Evolutionary conservation across 2,329 filamentous ascomycete genomes (phyloP), one percentile per base, ranked within the genome.

Genomic region (Calonectria pseudoturangicola): DNA sequence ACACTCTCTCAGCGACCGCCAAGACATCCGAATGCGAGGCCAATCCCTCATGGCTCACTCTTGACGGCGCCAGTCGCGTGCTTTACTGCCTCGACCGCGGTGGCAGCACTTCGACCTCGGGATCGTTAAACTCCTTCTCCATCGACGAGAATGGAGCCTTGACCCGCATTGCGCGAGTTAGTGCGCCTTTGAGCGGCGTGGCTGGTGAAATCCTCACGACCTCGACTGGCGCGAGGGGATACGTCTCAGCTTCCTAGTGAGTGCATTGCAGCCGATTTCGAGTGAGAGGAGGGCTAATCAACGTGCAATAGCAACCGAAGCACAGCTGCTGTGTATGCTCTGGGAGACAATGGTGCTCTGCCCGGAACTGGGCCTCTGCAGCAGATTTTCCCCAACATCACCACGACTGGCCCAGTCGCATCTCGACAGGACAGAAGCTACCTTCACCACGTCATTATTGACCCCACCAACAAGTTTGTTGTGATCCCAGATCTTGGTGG

Each of bases 71-170:
- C 0, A 74, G 60, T 10, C 71, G 68, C 2, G 75, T 77, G 5
- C 75, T 79, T 3, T 79, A 79, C 50, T 79, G 77, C 28, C 68
- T 76, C 2, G 75, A 79, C 8, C 76, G 77, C 0, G 77, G 77
- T 10, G 48, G 4, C 0, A 63, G 18, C 12, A 27, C 50, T 0
- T 73, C 69, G 2, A 63, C 67, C 1, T 70, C 77, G 4, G 77
- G 77, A 0, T 74, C 77, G 0, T 10, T 79, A 13, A 79, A 79
- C 68, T 79, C 77, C 1, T 79, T 79, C 65, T 72, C 69, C 0
- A 70, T 79, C 0, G 68, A 62, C 0, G 21, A 66, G 1, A 27
- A 65, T 2, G 77, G 77, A 16, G 64, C 51, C 18, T 54, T 79
- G 7, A 65, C 43, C 3, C 70, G 48, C 5, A 60, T 79, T 30